Conservation (phyloP, 768 basidiomycete species). For the Podaxis carcinomalis region DNA sequence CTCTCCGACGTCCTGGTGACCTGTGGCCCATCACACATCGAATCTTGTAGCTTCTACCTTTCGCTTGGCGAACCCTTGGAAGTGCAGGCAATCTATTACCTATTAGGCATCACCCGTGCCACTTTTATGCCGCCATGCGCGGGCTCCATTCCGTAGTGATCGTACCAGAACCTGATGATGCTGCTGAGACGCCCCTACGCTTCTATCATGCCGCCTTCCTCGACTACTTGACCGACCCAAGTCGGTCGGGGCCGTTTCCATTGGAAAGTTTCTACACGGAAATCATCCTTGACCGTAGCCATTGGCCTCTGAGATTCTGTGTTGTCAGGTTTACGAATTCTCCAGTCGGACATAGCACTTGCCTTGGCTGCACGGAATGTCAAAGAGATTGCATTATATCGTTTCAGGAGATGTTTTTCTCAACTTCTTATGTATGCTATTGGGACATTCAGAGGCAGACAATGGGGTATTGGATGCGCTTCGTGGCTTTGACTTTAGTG, state of each 20-base stretch:
- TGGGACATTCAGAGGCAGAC: background rate
- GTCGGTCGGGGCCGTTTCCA: background rate
- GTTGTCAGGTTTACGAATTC: background rate
- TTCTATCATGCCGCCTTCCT: no score
- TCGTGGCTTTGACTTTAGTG: background rate
- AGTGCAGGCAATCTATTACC: background rate
- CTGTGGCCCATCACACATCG: background rate
- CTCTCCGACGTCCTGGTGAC: background rate
- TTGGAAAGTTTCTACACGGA: background rate
- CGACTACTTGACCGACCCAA: background rate
- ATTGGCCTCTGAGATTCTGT: background rate
- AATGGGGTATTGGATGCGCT: background rate
- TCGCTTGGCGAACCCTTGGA: background rate
- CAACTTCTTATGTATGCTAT: background rate
- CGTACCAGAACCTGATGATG: background rate
- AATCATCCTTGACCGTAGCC: background rate
- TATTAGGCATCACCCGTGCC: background rate
- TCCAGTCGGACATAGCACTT: background rate
- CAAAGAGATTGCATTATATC: background rate
- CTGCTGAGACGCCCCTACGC: background rate
- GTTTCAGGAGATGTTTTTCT: background rate
- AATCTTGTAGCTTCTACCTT: background rate
- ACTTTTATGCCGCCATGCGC: background rate
- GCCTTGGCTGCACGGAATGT: background rate
- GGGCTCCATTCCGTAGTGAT: background rate